Conservation (phyloP, 768 basidiomycete species). For the Pisolithus marmoratus region DNA sequence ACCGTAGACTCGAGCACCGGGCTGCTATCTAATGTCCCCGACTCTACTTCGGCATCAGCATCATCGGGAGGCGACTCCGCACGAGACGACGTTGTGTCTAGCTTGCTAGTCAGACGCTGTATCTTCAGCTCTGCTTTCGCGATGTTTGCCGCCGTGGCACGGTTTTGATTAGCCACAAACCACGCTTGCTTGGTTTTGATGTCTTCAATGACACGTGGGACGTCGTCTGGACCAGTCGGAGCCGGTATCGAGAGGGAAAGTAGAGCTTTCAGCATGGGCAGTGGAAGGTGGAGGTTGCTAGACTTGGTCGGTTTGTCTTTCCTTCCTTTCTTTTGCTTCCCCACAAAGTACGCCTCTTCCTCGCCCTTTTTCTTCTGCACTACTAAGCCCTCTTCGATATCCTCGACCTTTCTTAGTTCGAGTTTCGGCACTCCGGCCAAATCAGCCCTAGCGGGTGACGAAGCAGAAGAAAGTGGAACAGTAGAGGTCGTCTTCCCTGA, state of each 20-base stretch:
- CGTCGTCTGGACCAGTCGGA: conserved; percentile 69
- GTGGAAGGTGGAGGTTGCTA: conserved; percentile 53
- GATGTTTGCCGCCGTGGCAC: conserved; percentile 72
- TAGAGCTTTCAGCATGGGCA: conserved; percentile 84
- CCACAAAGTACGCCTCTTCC: conserved; percentile 76
- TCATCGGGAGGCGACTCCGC: conserved; percentile 32
- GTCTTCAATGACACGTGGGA: conserved; percentile 81
- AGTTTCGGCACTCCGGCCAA: conserved; percentile 70
- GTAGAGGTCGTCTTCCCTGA: conserved; percentile 55
- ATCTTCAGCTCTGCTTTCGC: conserved; percentile 77
- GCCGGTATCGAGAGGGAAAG: conserved; percentile 86
- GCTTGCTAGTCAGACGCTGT: conserved; percentile 48
- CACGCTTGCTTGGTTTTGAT: conserved; percentile 92
- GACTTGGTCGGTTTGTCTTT: conserved; percentile 42
- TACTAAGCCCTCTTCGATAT: conserved; percentile 57
- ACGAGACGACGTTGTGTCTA: conserved; percentile 20
- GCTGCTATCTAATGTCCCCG: conserved; percentile 35
- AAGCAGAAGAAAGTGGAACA: conserved; percentile 38
- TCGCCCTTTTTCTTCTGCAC: conserved; percentile 90
- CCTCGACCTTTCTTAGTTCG: conserved; percentile 81
- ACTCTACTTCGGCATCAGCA: conserved; percentile 39
- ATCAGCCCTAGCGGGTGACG: conserved; percentile 35
- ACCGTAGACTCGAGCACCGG: conserved; percentile 27
- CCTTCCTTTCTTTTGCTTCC: conserved; percentile 62
- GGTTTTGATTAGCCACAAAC: conserved; percentile 89